Evolutionary conservation across 2,329 filamentous ascomycete species (phyloP), one percentile per base, ranked within the genome.

Genomic region (Calonectria henricotiae): DNA sequence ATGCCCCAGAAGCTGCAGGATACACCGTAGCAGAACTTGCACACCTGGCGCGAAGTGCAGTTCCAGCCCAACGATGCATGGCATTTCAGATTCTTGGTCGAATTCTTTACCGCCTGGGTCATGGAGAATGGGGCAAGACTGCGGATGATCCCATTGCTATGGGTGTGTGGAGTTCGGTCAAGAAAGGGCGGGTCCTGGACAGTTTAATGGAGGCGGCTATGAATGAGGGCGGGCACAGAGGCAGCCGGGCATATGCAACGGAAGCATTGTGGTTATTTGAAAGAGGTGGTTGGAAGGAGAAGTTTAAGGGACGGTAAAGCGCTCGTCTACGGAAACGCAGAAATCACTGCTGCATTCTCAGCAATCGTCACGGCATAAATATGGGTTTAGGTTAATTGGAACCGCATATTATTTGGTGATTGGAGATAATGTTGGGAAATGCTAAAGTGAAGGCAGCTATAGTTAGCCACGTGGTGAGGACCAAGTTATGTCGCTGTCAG

Each of bases 21-120:
- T 99, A 99, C 82, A 98, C 96, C 0, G 89, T 99, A 35, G 90
- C 91, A 0, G 96, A 99, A 82, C 86, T 99, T 1, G 92, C 94
- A 1, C 90, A 92, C 37, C 87, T 98, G 2, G 91, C 94, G 5
- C 89, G 96, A 39, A 97, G 94, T 66, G 90, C 91, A 0, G 94
- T 98, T 23, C 90, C 96, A 0, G 92, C 93, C 0, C 96, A 99
- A 84, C 86, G 96, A 12, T 98, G 96, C 78, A 89, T 98, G 71
- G 94, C 96, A 0, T 98, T 94, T 82, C 96, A 98, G 82, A 96
- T 95, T 0, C 85, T 98, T 0, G 96, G 96, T 0, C 88, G 96
- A 23, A 89, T 98, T 6, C 82, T 98, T 17, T 98, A 93, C 80
- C 87, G 95, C 9, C 85, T 99, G 0, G 96, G 96, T 0, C 89